Evolutionary conservation across 208 protist genomes (phyloP).

Genomic region (Leishmania martiniquensis): DNA sequence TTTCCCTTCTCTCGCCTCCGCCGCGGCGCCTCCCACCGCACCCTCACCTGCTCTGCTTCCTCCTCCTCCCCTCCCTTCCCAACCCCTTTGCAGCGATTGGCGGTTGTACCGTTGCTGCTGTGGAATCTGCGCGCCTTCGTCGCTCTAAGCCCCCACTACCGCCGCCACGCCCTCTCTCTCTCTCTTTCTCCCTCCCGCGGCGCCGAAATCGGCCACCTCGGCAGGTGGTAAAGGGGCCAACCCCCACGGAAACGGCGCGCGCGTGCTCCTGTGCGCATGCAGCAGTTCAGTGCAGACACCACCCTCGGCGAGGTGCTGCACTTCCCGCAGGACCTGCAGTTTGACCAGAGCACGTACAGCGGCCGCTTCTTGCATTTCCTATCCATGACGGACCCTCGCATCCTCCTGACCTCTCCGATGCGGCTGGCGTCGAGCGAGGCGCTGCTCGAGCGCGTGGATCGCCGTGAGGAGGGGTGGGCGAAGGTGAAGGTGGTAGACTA

Average conservation of each 20-base stretch:
- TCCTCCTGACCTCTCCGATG: constrained; percentile 41
- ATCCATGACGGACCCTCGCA: constrained; percentile 58
- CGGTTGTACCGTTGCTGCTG: too few relatives aligned
- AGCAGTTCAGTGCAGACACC: background rate
- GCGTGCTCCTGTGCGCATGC: background rate
- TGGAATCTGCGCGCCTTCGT: too few relatives aligned
- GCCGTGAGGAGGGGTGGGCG: constrained; percentile 29
- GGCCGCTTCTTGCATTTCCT: constrained; percentile 47
- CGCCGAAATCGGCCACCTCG: background rate
- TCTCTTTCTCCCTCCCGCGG: background rate
- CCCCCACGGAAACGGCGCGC: background rate
- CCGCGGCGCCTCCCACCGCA: background rate
- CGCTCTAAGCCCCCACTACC: too few relatives aligned
- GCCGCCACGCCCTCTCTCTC: too few relatives aligned
- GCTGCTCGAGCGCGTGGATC: constrained; percentile 37
- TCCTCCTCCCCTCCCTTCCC: background rate
- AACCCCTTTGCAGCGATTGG: background rate
- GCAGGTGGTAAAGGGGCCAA: background rate
- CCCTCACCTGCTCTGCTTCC: background rate
- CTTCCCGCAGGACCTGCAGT: constrained; percentile 49
- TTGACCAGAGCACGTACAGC: constrained; percentile 41
- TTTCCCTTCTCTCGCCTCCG: too few relatives aligned
- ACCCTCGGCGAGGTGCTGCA: constrained; percentile 39
- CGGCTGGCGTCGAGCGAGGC: constrained; percentile 34
- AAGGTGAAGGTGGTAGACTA: constrained; percentile 41